These are phyloP conservation scores for Acacia pycnantha DNA, from an alignment of 331 rosid genomes.

Conservation along the genomic window DNA sequence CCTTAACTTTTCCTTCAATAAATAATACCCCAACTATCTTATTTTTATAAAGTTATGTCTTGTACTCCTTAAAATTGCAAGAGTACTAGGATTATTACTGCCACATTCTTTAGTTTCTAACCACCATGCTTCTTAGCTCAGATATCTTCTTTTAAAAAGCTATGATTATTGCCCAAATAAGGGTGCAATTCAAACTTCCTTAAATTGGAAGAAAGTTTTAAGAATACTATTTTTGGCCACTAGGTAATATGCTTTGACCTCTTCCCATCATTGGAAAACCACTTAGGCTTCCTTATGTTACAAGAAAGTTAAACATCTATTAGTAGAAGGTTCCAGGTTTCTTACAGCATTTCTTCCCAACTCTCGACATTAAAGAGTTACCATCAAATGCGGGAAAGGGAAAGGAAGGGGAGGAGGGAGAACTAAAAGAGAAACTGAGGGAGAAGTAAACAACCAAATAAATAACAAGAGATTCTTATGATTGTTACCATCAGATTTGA, in stretches of 20 bases:
- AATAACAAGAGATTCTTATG: not conserved
- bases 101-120: not conserved
- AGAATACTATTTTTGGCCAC: not conserved
- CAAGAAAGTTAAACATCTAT: not conserved
- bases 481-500: not conserved
- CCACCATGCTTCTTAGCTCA: not conserved
- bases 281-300: not conserved
- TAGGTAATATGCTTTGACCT: not conserved
- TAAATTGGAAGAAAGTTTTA: not conserved
- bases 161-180: not conserved
- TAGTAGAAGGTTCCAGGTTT: not conserved
- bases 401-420: not conserved
- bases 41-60: not conserved
- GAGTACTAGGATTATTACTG: not conserved
- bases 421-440: not conserved
- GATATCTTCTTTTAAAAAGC: too few relatives aligned
- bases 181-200: not conserved
- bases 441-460: not conserved
- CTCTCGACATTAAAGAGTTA: not conserved
- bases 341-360: not conserved
- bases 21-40: not conserved
- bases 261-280: not conserved
- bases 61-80: not conserved
- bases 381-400: not conserved
- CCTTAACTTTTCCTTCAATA: not conserved